Conservation (phyloP, 2,329 filamentous ascomycete species). For the Ilyonectria robusta region DNA sequence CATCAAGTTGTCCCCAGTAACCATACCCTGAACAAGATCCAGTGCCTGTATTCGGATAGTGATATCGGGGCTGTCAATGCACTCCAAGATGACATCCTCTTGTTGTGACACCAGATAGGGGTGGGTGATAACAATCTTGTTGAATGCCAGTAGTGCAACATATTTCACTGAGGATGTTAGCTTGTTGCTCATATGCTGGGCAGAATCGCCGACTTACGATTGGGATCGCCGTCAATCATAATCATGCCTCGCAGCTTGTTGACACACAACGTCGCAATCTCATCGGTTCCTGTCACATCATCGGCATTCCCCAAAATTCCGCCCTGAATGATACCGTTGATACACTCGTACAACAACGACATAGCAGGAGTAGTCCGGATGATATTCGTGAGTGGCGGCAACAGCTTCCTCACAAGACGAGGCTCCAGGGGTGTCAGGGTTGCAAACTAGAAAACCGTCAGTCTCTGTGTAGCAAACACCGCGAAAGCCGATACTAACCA, state of each 20-base stretch:
- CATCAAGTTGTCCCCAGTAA: slow-evolving; percentile 87
- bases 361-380: slow-evolving; percentile 96
- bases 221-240: slow-evolving; percentile 92
- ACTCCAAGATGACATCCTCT: slow-evolving; percentile 96
- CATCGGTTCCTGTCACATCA: slow-evolving; percentile 85
- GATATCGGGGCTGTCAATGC: slow-evolving; percentile 95
- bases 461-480: not conserved
- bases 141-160: slow-evolving; percentile 94
- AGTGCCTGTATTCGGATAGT: slow-evolving; percentile 95
- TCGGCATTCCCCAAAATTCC: slow-evolving; percentile 90
- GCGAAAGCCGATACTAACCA: slow-evolving; percentile 66
- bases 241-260: slow-evolving; percentile 95
- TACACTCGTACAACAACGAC: slow-evolving; percentile 98
- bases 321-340: slow-evolving; percentile 97
- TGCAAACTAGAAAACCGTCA: slow-evolving; percentile 79
- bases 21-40: slow-evolving; percentile 94
- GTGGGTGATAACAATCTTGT: slow-evolving; percentile 92
- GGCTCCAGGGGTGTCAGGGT: slow-evolving; percentile 94
- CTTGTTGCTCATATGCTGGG: not conserved
- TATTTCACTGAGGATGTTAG: slow-evolving; percentile 82
- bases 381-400: slow-evolving; percentile 91
- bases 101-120: slow-evolving; percentile 91
- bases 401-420: slow-evolving; percentile 88
- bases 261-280: slow-evolving; percentile 93
- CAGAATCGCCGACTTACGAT: slow-evolving; percentile 72